Evolutionary conservation across 2,329 filamentous ascomycete species (phyloP).

Genomic region (Colletotrichum spaethianum): DNA sequence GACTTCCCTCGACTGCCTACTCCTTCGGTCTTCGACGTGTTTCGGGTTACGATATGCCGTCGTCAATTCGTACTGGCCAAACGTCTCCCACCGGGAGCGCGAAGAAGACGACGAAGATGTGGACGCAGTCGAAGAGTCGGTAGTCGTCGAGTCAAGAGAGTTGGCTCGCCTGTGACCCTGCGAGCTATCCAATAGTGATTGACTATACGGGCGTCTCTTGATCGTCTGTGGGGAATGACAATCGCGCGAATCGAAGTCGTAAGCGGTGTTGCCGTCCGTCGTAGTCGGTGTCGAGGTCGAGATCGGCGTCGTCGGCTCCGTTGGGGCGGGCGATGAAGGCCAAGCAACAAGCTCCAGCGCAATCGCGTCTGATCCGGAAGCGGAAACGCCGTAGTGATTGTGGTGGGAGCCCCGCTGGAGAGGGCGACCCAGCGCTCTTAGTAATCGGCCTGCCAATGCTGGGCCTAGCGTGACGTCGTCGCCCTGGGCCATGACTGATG

Average conservation of each 20-base stretch:
- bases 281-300: slow-evolving; percentile 1
- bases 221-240: not conserved
- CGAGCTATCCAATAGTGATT: slow-evolving; percentile 5
- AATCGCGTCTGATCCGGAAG: slow-evolving; percentile 16
- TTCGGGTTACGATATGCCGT: slow-evolving; percentile 22
- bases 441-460: slow-evolving; percentile 49
- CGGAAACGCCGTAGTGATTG: slow-evolving; percentile 4
- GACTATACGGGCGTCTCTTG: not conserved
- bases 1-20: slow-evolving; percentile 43
- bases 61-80: not conserved
- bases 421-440: slow-evolving; percentile 48
- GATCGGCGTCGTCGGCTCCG: slow-evolving; percentile 9
- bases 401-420: slow-evolving; percentile 28
- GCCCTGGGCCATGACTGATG: slow-evolving; percentile 30
- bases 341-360: slow-evolving; percentile 33
- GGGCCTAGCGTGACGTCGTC: slow-evolving; percentile 39
- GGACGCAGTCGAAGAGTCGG: slow-evolving; percentile 14
- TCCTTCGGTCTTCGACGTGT: slow-evolving; percentile 45
- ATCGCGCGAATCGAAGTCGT: not conserved
- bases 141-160: slow-evolving; percentile 35
- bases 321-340: slow-evolving; percentile 21
- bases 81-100: slow-evolving; percentile 14
- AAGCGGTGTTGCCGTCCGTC: not conserved
- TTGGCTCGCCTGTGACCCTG: slow-evolving; percentile 24
- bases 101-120: slow-evolving; percentile 16